Evolutionary conservation across 1,139 yeast genomes (phyloP).

Genomic region (Hansenula sp.): DNA sequence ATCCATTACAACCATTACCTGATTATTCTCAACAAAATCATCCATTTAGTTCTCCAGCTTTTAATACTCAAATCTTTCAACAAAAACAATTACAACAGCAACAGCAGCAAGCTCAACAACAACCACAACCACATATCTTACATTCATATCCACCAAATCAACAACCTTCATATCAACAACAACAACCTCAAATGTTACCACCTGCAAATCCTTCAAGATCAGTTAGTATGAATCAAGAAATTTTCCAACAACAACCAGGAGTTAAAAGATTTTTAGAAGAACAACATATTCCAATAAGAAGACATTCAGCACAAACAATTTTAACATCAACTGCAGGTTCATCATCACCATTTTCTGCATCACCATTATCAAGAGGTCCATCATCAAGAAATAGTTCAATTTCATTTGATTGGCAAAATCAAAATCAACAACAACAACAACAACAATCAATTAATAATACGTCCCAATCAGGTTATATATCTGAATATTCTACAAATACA

Average conservation of each 20-base stretch:
- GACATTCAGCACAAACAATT: constrained; percentile 24
- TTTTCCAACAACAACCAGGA: constrained; percentile 20
- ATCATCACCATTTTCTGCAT: constrained; percentile 18
- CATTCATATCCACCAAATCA: not conserved
- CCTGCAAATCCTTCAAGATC: constrained; percentile 16
- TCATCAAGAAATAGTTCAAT: constrained; percentile 23
- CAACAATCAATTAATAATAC: constrained; percentile 3
- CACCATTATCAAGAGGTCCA: constrained; percentile 14
- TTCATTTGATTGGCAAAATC: constrained; percentile 12
- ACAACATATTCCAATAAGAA: constrained; percentile 19
- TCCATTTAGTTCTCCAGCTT: constrained; percentile 9
- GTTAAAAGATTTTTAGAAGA: constrained; percentile 23
- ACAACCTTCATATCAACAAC: not conserved
- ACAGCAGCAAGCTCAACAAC: not conserved
- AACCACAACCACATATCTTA: not conserved
- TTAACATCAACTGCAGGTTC: constrained; percentile 9
- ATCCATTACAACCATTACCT: constrained; percentile 2
- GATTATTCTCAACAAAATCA: not conserved
- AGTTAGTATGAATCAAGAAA: constrained; percentile 19
- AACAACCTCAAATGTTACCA: constrained; percentile 12
- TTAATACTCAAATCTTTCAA: constrained; percentile 16
- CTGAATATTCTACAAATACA: constrained; percentile 9
- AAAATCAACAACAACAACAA: not conserved
- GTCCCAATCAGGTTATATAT: constrained; percentile 1
- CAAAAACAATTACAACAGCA: constrained; percentile 1